Percentiles rank a stretch among this genome's conserved stretches.
These are phyloP conservation scores for Colletotrichum neosansevieriae DNA, from an alignment of 2,329 filamentous ascomycete genomes.

Conservation along the genomic window DNA sequence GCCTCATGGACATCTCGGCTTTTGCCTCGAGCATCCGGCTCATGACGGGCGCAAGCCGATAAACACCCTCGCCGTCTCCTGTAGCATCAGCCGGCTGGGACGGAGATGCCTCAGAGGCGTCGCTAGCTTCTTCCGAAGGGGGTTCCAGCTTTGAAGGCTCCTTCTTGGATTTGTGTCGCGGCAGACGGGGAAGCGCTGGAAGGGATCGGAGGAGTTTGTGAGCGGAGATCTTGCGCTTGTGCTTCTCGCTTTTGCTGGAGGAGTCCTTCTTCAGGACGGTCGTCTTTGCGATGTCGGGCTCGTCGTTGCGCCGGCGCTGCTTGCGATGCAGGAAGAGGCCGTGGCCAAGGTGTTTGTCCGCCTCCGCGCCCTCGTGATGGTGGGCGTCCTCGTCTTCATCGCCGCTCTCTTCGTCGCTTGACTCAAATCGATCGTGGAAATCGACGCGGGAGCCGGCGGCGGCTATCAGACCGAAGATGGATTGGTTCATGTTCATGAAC, in stretches of 20 bases:
- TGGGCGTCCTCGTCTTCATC: constrained; percentile 52
- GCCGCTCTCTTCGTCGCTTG: constrained; percentile 85
- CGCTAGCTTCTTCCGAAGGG: constrained; percentile 50
- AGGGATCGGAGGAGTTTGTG: constrained; percentile 77
- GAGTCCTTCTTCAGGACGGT: constrained; percentile 47
- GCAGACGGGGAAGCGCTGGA: constrained; percentile 66
- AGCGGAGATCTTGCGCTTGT: constrained; percentile 64
- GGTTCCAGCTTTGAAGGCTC: constrained; percentile 56
- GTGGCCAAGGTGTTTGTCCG: constrained; percentile 8
- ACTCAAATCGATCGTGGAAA: constrained; percentile 85
- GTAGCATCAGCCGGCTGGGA: constrained; percentile 17
- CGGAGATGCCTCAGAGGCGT: constrained; percentile 43
- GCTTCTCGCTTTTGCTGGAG: constrained; percentile 55
- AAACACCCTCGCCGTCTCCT: constrained; percentile 48
- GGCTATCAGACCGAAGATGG: constrained; percentile 91
- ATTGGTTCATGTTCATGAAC: constrained; percentile 88
- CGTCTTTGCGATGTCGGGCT: constrained; percentile 47
- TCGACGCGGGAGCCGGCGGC: constrained; percentile 86
- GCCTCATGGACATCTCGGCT: constrained; percentile 70
- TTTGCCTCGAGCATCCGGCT: constrained; percentile 81
- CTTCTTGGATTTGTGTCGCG: constrained; percentile 57
- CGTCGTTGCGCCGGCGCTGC: constrained; percentile 56
- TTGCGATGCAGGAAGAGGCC: constrained; percentile 41
- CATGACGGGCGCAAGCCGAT: constrained; percentile 76
- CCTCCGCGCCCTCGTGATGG: constrained; percentile 8